Conservation (phyloP, 257 asterid species). For the Galeopsis tetrahit region DNA sequence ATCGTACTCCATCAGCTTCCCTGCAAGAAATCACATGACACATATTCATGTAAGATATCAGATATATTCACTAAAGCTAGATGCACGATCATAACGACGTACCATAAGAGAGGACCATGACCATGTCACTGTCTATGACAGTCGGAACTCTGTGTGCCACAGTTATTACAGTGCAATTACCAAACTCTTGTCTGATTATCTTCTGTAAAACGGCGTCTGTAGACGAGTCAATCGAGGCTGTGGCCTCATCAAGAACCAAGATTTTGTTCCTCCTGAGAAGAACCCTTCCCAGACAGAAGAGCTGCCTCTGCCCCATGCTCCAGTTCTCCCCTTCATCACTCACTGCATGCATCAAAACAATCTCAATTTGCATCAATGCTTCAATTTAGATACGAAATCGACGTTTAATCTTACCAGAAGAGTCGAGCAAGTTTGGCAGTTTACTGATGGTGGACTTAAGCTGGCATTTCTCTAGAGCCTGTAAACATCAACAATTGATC, state of each 20-base stretch:
- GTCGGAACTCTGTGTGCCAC: constrained; percentile 93
- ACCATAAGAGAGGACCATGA: constrained; percentile 78
- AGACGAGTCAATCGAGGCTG: constrained; percentile 85
- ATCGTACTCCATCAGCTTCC: constrained; percentile 58
- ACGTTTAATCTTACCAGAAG: constrained; percentile 55
- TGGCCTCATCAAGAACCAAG: constrained; percentile 86
- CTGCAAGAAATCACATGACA: constrained; percentile 38
- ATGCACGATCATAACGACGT: not conserved
- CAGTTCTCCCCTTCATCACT: constrained; percentile 92
- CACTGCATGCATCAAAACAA: constrained; percentile 50
- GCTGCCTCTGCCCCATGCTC: constrained; percentile 96
- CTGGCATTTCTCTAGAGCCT: constrained; percentile 83
- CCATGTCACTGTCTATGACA: constrained; percentile 84
- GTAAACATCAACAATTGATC: constrained; percentile 19
- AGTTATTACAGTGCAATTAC: constrained; percentile 64
- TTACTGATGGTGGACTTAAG: constrained; percentile 59
- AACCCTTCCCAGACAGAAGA: constrained; percentile 82
- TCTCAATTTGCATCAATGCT: not conserved
- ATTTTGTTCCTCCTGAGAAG: constrained; percentile 63
- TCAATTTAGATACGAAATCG: not conserved
- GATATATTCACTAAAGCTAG: not conserved
- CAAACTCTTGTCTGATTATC: constrained; percentile 73
- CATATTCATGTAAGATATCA: not conserved
- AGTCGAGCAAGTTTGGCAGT: constrained; percentile 67
- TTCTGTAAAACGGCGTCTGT: constrained; percentile 78